Conservation (phyloP, 176 grass and related monocot species). For the Juncus inflexus region DNA sequence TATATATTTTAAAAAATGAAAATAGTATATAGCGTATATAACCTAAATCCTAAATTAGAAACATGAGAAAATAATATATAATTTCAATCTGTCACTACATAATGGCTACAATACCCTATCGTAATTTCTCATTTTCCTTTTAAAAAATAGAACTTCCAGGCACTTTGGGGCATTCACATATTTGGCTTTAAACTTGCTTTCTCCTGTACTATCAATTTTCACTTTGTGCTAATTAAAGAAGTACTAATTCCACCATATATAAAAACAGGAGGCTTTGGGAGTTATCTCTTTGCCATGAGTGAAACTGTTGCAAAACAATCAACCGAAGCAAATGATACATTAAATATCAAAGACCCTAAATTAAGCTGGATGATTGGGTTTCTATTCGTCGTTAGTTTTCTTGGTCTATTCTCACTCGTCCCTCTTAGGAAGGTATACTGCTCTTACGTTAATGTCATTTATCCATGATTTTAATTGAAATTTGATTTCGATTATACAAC, state of each 20-base stretch:
- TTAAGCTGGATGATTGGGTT: slow-evolving; percentile 43
- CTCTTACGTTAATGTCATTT: not conserved
- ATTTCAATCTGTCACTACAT: no score
- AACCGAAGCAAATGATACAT: slow-evolving; percentile 31
- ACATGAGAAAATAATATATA: no score
- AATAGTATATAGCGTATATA: no score
- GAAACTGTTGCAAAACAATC: slow-evolving; percentile 24
- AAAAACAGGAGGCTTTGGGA: slow-evolving; percentile 31
- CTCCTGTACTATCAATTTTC: no score
- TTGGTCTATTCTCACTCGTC: slow-evolving; percentile 36
- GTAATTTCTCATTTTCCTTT: no score
- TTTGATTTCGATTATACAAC: not conserved
- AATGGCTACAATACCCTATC: no score
- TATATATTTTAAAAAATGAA: no score
- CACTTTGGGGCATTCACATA: not conserved
- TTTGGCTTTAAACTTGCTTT: not conserved
- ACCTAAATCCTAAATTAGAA: no score
- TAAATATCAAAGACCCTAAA: slow-evolving; percentile 31
- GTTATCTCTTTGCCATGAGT: slow-evolving; percentile 41
- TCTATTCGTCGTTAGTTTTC: slow-evolving; percentile 35
- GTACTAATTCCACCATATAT: not conserved
- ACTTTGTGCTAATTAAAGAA: not conserved
- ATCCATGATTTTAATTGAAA: not conserved
- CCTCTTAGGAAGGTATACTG: slow-evolving; percentile 37
- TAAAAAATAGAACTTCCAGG: no score